These are phyloP conservation scores for Cerioporus squamosus DNA, from an alignment of 1,284 basidiomycete genomes.

Conservation along the genomic window DNA sequence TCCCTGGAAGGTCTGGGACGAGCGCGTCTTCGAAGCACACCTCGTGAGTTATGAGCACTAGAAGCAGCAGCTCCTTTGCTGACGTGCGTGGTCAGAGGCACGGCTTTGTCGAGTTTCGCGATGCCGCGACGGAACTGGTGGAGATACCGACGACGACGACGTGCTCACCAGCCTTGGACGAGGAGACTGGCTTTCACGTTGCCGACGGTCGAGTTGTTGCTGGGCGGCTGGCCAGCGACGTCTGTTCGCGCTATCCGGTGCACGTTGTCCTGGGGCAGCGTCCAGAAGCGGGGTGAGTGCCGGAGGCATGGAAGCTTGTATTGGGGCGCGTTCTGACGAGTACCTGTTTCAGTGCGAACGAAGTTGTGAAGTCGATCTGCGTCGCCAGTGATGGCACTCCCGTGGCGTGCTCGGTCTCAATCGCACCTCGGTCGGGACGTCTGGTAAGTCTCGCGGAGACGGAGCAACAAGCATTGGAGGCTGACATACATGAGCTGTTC, in stretches of 20 bases:
- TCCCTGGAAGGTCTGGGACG: conserved; percentile 14
- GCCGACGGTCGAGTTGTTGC: background rate
- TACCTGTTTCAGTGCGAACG: no score
- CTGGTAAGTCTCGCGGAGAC: no score
- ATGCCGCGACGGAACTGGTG: background rate
- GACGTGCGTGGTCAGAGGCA: background rate
- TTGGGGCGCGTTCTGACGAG: no score
- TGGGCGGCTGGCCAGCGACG: background rate
- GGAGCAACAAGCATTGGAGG: no score
- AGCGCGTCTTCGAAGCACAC: conserved; percentile 9
- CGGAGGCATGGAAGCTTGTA: background rate
- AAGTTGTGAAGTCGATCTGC: no score
- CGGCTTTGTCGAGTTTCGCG: background rate
- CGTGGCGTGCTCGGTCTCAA: no score
- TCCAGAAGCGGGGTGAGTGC: conserved; percentile 3
- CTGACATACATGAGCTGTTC: background rate
- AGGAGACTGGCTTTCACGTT: background rate
- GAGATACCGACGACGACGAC: background rate
- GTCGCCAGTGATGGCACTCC: no score
- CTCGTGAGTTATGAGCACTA: background rate
- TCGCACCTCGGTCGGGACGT: no score
- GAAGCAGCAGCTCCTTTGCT: background rate
- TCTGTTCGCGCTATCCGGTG: conserved; percentile 3
- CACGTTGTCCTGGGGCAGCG: conserved; percentile 2
- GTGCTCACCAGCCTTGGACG: background rate